These are phyloP conservation scores for Monosporascus sp. DNA, from an alignment of 2,329 filamentous ascomycete genomes.

Conservation along the genomic window DNA sequence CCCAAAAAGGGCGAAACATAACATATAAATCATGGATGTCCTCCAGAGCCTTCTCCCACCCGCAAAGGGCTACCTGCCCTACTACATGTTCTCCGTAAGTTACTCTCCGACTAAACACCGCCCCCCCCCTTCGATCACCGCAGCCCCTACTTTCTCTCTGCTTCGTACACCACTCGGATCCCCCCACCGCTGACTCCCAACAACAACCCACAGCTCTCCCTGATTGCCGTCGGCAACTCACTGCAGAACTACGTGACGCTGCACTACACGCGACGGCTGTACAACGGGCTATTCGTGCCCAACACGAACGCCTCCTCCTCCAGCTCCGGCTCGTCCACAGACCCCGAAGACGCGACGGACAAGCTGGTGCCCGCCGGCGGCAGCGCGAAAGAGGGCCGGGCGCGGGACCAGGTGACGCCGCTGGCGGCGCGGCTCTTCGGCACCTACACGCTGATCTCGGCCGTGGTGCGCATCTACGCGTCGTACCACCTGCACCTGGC, in stretches of 20 bases:
- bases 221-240: constrained; percentile 78
- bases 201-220: constrained; percentile 57
- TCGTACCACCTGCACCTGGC: constrained; percentile 73
- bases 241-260: constrained; percentile 78
- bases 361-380: constrained; percentile 43
- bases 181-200: background rate
- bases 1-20: background rate
- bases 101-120: background rate
- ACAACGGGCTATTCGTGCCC: constrained; percentile 59
- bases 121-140: background rate
- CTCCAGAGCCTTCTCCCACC: constrained; percentile 38
- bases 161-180: background rate
- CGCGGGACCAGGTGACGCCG: constrained; percentile 60
- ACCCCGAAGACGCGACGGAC: constrained; percentile 47
- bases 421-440: constrained; percentile 77
- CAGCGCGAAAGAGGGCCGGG: constrained; percentile 40
- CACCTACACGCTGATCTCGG: constrained; percentile 78
- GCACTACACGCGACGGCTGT: constrained; percentile 80
- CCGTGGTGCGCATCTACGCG: constrained; percentile 73
- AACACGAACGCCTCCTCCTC: constrained; percentile 38
- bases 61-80: constrained; percentile 50
- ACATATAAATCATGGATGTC: constrained; percentile 34
- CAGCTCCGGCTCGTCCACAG: constrained; percentile 22
- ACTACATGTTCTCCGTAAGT: constrained; percentile 53
- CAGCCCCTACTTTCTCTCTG: constrained; percentile 5